These are phyloP conservation scores for Ogataea pignaliae DNA, from an alignment of 805 yeast species.

Conservation along the genomic window DNA sequence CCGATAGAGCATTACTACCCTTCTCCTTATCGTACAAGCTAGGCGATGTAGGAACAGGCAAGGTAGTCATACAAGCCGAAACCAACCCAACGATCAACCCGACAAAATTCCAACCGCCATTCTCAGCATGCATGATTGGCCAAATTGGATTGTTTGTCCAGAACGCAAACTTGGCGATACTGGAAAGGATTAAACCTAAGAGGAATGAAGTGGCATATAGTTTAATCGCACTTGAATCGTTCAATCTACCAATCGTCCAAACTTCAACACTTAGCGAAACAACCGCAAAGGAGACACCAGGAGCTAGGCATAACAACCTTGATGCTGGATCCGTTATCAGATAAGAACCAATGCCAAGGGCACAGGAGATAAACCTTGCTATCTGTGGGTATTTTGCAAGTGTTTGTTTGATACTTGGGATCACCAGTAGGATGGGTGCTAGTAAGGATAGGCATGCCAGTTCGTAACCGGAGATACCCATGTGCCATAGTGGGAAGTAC, in stretches of 20 bases:
- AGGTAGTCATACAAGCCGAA: constrained; percentile 55
- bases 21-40: background rate
- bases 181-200: constrained; percentile 69
- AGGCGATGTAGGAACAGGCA: constrained; percentile 13
- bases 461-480: constrained; percentile 97
- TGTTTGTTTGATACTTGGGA: constrained; percentile 33
- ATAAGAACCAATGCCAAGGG: constrained; percentile 75
- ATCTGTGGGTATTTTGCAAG: constrained; percentile 45
- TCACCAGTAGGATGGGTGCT: constrained; percentile 40
- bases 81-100: constrained; percentile 63
- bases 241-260: constrained; percentile 32
- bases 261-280: constrained; percentile 57
- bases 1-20: constrained; percentile 5
- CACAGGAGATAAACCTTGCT: constrained; percentile 49
- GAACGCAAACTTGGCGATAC: constrained; percentile 68
- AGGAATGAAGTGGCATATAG: constrained; percentile 51
- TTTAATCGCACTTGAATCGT: constrained; percentile 27
- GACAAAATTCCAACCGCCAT: constrained; percentile 80
- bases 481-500: constrained; percentile 97
- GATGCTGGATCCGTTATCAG: constrained; percentile 61
- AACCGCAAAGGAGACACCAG: constrained; percentile 62
- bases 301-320: constrained; percentile 60
- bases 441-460: constrained; percentile 54
- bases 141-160: constrained; percentile 92
- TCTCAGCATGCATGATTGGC: constrained; percentile 84